These are phyloP conservation scores for Colletotrichum kahawae DNA, from an alignment of 2,329 filamentous ascomycete genomes.

Conservation along the genomic window DNA sequence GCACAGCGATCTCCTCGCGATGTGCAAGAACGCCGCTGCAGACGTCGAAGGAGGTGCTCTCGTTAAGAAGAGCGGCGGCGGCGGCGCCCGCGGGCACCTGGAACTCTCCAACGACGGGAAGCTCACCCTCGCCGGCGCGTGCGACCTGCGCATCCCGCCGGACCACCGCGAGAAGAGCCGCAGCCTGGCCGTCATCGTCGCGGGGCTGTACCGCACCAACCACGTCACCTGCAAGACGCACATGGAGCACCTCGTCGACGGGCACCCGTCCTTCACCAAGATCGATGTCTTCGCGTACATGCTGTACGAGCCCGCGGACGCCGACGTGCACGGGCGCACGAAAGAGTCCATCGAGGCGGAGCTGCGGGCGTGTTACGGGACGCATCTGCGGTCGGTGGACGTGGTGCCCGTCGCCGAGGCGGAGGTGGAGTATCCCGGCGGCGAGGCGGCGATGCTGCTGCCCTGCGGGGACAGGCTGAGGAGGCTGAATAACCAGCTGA, in stretches of 20 bases:
- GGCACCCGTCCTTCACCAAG: background rate
- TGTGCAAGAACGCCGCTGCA: background rate
- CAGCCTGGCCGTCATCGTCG: conserved; percentile 18
- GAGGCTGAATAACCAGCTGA: conserved; percentile 19
- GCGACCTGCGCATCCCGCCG: conserved; percentile 15
- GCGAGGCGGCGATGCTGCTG: background rate
- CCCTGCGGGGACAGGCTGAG: conserved; percentile 5
- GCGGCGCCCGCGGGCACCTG: background rate
- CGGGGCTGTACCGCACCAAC: conserved; percentile 21
- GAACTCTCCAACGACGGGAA: conserved; percentile 18
- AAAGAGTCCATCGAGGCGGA: conserved; percentile 4
- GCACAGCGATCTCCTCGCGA: conserved; percentile 20
- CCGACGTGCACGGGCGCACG: background rate
- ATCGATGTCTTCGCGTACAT: conserved; percentile 22
- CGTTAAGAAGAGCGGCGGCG: background rate
- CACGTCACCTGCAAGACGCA: conserved; percentile 3
- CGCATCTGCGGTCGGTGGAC: conserved; percentile 1
- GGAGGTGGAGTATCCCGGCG: conserved; percentile 17
- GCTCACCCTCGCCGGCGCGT: conserved; percentile 12
- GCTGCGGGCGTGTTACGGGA: conserved; percentile 18
- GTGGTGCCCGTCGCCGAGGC: background rate
- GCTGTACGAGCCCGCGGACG: conserved; percentile 9
- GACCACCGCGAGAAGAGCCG: conserved; percentile 8
- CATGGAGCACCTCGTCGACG: conserved; percentile 1
- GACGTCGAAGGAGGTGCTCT: background rate